Evolutionary conservation across 768 basidiomycete genomes (phyloP), one percentile per base, ranked within the genome.

Genomic region (Postia placenta): DNA sequence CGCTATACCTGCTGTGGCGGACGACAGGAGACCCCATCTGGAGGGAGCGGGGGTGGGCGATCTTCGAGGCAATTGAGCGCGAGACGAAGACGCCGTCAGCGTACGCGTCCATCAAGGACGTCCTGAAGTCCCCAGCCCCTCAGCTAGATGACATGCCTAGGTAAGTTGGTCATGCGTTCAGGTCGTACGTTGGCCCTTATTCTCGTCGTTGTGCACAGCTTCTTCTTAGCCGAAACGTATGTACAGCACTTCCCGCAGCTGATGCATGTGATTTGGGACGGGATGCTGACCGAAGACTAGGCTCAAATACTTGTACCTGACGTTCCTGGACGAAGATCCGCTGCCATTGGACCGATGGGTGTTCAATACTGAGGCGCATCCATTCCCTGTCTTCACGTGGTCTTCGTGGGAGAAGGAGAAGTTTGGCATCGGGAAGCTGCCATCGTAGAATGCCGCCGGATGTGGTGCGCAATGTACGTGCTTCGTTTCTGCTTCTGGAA

Each of bases 331-430:
- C 25, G 74, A 79, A 7, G 83, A 89, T 53, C 72, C 73, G 2
- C 54, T 87, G 30, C 68, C 70, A 26, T 61, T 74, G 20, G 69
- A 74, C 57, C 57, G 66, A 48, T 74, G 63, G 60, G 71, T 74
- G 28, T 74, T 75, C 63, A 74, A 73, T 58, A 77, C 75, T 14
- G 75, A 76, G 64, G 90, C 87, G 4, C 90, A 91, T 61, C 85
- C 89, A 11, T 69, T 90, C 15, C 86, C 85, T 7, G 71, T 87
- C 26, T 83, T 87, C 57, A 57, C 71, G 41, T 87, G 83, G 85
- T 79, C 73, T 2, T 60, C 64, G 36, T 69, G 68, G 56, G 80
- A 86, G 62, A 75, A 69, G 52, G 58, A 65, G 46, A 57, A 56
- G 42, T 77, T 74, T 49, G 67, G 68, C 33, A 52, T 57, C 20